Evolutionary conservation across 1,284 basidiomycete genomes (phyloP).

Genomic region (Coniophora puteana): DNA sequence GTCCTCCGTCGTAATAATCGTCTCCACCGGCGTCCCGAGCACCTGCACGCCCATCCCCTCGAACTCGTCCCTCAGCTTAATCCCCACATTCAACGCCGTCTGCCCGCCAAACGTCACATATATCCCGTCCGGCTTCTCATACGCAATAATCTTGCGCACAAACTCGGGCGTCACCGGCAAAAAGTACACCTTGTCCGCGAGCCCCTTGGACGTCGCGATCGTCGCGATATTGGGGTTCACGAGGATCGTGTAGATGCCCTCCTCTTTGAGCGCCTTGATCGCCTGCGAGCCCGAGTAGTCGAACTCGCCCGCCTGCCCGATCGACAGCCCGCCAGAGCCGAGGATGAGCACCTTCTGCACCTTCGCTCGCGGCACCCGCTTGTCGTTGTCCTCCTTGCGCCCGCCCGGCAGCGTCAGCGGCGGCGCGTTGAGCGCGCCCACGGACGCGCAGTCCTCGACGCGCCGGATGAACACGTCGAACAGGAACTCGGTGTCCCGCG

Average conservation of each 20-base stretch:
- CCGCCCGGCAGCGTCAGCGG: conserved; percentile 90
- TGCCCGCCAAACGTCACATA: conserved; percentile 99
- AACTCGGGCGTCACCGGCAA: conserved; percentile 97
- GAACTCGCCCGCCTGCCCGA: conserved; percentile 98
- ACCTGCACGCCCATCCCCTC: conserved; percentile 85
- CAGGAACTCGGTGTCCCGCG: conserved; percentile 97
- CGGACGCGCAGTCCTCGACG: conserved; percentile 72
- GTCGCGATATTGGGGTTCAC: conserved; percentile 99
- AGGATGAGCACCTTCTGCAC: conserved; percentile 96
- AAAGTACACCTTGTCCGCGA: conserved; percentile 99
- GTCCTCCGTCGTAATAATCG: conserved; percentile 97
- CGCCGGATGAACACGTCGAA: conserved; percentile 97
- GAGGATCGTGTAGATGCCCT: conserved; percentile 98
- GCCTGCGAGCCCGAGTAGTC: conserved; percentile 99
- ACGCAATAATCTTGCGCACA: conserved; percentile 96
- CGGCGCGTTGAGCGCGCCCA: conserved; percentile 61
- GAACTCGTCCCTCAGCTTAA: conserved; percentile 97
- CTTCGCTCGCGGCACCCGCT: conserved; percentile 68
- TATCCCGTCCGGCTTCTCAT: conserved; percentile 98
- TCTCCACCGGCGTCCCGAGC: conserved; percentile 95
- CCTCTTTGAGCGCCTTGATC: conserved; percentile 98
- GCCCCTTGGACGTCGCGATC: conserved; percentile 95
- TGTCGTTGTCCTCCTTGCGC: conserved; percentile 79
- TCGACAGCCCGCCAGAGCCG: conserved; percentile 96
- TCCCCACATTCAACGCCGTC: conserved; percentile 95